These are phyloP conservation scores for Aspergillus arachidicola DNA, from an alignment of 2,329 filamentous ascomycete species.

Conservation along the genomic window DNA sequence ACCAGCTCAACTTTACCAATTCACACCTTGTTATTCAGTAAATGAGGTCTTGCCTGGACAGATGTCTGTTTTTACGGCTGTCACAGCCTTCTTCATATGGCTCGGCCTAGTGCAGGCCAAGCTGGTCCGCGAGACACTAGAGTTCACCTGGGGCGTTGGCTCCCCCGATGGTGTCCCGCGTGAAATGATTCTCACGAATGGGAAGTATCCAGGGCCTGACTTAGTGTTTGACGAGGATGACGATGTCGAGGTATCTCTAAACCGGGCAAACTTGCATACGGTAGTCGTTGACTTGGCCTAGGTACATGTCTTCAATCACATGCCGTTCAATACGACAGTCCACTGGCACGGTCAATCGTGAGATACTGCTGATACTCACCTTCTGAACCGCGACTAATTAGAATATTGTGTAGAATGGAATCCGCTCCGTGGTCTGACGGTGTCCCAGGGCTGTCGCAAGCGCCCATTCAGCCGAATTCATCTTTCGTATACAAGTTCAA, in stretches of 20 bases:
- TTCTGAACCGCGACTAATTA: neutral
- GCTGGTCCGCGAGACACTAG: constrained; percentile 2
- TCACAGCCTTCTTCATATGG: neutral
- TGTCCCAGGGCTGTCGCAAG: neutral
- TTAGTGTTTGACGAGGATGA: constrained; percentile 1
- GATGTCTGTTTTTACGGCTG: neutral
- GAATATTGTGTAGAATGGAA: neutral
- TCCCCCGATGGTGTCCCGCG: neutral
- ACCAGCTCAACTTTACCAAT: neutral
- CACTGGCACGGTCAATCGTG: constrained; percentile 3
- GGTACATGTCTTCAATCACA: neutral
- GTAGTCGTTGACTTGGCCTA: neutral
- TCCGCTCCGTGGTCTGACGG: neutral
- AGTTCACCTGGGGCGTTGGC: constrained; percentile 1
- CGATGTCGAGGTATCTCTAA: neutral
- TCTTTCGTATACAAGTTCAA: constrained; percentile 2
- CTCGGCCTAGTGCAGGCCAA: neutral
- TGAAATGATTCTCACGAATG: neutral
- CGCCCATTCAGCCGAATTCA: neutral
- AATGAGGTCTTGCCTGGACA: neutral
- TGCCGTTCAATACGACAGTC: neutral
- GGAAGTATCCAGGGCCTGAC: neutral
- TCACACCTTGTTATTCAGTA: too few species aligned
- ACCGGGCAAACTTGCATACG: neutral
- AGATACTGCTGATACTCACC: neutral